phyloP scores from a whole-genome alignment of 768 basidiomycete species.

The Rhodotorula toruloides region DNA sequence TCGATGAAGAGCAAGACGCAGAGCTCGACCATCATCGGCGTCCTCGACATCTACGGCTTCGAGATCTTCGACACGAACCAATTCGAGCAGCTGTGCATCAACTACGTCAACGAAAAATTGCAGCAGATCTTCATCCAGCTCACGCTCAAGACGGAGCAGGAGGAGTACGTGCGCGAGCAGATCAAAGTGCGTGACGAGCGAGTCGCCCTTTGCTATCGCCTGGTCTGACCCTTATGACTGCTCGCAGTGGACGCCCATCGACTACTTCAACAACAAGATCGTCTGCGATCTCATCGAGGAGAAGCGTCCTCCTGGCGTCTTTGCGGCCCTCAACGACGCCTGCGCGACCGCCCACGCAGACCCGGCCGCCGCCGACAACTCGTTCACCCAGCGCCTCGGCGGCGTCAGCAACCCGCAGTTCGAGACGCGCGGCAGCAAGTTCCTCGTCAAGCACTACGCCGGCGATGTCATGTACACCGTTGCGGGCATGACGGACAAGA shows the following conservation, averaged over 20 bases:
- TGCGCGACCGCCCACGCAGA: conserved; percentile 98
- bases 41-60: conserved; percentile 97
- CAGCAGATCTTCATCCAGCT: conserved; percentile 98
- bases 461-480: conserved; percentile 99
- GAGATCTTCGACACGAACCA: conserved; percentile 98
- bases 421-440: conserved; percentile 87
- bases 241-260: conserved; percentile 82
- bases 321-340: conserved; percentile 97
- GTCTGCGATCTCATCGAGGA: conserved; percentile 99
- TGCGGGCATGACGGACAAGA: conserved; percentile 98
- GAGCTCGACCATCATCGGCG: conserved; percentile 79
- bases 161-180: conserved; percentile 96
- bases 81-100: conserved; percentile 97
- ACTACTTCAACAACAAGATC: conserved; percentile 90
- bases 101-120: conserved; percentile 99
- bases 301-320: conserved; percentile 89
- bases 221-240: neutral
- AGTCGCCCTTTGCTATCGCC: no score
- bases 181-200: conserved; percentile 69
- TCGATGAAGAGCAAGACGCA: conserved; percentile 85
- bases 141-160: conserved; percentile 97
- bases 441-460: conserved; percentile 92
- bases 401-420: conserved; percentile 74
- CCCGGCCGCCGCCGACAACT: conserved; percentile 89
- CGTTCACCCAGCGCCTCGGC: conserved; percentile 86